Evolutionary conservation across 345 rosid species (phyloP).

Genomic region (Pugionium dolabratum): DNA sequence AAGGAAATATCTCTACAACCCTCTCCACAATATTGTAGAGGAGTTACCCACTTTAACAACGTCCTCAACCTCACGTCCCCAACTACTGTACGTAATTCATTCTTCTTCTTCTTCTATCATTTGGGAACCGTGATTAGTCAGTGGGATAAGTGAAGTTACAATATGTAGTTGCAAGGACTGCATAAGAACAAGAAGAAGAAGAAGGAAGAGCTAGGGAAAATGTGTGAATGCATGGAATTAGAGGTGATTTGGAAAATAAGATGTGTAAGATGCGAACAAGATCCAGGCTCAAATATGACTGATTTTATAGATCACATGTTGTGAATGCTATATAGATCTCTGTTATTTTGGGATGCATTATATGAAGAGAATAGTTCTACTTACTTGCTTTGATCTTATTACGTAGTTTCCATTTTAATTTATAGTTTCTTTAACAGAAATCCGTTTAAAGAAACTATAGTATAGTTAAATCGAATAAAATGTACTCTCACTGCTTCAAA

Average conservation of each 20-base stretch:
- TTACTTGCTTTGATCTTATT: background rate
- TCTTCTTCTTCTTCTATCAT: background rate
- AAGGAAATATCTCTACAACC: constrained; percentile 17
- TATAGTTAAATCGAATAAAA: background rate
- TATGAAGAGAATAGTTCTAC: background rate
- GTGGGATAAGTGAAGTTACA: background rate
- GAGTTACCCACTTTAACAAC: constrained; percentile 34
- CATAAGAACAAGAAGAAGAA: background rate
- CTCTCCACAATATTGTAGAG: constrained; percentile 36
- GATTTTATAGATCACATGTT: background rate
- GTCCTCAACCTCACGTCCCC: constrained; percentile 31
- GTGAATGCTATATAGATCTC: background rate
- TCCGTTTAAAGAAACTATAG: too few species aligned
- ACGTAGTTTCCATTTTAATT: background rate
- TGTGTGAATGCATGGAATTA: constrained; percentile 32
- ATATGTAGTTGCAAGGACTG: constrained; percentile 12
- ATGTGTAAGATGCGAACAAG: constrained; percentile 31
- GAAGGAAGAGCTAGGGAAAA: background rate
- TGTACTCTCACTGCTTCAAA: background rate
- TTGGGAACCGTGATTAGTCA: background rate
- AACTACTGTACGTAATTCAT: constrained; percentile 5
- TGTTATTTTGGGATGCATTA: background rate
- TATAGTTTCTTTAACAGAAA: too few species aligned
- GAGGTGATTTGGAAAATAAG: constrained; percentile 36
- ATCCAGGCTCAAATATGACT: constrained; percentile 6